Evolutionary conservation across 73 alveolate genomes (phyloP), one percentile per base, ranked within the genome.

Genomic region (Uronychia binucleata): DNA sequence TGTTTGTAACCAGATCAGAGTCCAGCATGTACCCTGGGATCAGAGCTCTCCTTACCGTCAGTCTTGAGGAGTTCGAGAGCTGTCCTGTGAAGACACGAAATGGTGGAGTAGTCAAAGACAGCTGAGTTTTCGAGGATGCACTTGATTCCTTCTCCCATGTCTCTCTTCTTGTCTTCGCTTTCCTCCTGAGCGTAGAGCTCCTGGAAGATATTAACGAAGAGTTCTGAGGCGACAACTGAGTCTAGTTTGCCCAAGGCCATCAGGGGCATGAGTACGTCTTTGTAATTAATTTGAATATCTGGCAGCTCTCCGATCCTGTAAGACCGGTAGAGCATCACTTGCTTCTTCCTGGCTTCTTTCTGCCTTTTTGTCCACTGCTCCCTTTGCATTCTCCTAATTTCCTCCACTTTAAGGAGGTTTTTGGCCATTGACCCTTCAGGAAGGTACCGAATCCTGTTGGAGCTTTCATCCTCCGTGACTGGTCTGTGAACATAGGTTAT

Each of bases 281-380:
- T 89, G 78, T 91, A 89, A 77, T 86, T 81, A 1, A 96, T 96
- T 86, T 94, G 92, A 30, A 96, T 96, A 87, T 96, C 99, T 11
- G 99, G 99, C 46, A 96, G 86, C 80, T 96, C 99, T n/a, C 99
- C 99, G 46, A 81, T 91, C 85, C 99, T 82, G 83, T 96, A 96
- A 58, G 87, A 84, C 84, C 99, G 92, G 85, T 89, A 92, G 58
- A 94, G 82, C 77, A 87, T 93, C 13, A 91, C 93, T 86, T 86
- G 90, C 34, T 87, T 79, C 76, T 92, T 93, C 85, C 87, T 84
- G 29, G 82, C 88, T 59, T 95, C 94, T 31, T 88, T 88, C 83
- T 91, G 90, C 57, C 97, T 77, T 33, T 94, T 85, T 74, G 88
- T 88, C 92, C 88, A 87, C 83, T 93, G 77, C 81, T 94, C 94